These are phyloP conservation scores for Leishmania gerbilli DNA, from an alignment of 208 protist species.

Conservation along the genomic window DNA sequence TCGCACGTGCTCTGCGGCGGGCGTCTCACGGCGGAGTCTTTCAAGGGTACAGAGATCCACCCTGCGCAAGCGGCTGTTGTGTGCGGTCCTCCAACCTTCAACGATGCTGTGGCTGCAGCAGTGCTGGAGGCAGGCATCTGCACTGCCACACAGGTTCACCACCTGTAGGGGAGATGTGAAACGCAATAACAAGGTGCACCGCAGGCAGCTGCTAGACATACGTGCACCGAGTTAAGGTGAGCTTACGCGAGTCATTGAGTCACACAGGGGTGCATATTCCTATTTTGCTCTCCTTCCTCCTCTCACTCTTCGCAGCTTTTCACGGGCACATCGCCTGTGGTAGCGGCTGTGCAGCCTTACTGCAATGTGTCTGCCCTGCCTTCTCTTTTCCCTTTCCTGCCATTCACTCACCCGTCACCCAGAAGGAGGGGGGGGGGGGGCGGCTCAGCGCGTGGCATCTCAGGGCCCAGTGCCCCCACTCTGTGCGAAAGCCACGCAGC, in stretches of 20 bases:
- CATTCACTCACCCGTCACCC: background rate
- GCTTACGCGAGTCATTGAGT: too few relatives aligned
- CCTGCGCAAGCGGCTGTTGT: constrained; percentile 41
- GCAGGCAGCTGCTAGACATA: background rate
- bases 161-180: constrained; percentile 5
- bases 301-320: background rate
- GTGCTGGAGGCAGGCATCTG: constrained; percentile 47
- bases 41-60: constrained; percentile 7
- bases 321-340: background rate
- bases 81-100: constrained; percentile 66
- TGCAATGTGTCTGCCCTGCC: background rate
- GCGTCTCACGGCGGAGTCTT: constrained; percentile 10
- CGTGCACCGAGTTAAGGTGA: background rate
- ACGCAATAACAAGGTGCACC: too few relatives aligned
- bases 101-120: constrained; percentile 18
- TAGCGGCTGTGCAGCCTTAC: background rate
- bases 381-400: background rate
- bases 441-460: background rate
- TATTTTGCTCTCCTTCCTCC: background rate
- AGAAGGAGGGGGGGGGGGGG: too few relatives aligned
- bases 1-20: constrained; percentile 13
- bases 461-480: background rate
- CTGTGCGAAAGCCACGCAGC: background rate
- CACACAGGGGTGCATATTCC: background rate
- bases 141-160: constrained; percentile 30